Evolutionary conservation across 495 filamentous ascomycete species (phyloP).

Genomic region (Penicillium psychrofluorescens): DNA sequence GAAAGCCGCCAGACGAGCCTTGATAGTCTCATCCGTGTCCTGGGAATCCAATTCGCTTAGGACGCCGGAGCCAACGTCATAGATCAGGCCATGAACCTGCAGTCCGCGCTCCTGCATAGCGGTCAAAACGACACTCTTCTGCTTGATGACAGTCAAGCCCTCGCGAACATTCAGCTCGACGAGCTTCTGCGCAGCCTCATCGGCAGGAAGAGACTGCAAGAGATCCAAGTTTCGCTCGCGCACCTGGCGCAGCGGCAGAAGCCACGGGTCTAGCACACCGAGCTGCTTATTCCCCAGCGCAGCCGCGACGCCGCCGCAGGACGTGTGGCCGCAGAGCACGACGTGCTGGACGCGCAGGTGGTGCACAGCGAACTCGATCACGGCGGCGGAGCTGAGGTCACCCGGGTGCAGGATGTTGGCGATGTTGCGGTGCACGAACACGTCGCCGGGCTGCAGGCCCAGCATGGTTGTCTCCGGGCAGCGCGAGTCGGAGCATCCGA

Average conservation of each 20-base stretch:
- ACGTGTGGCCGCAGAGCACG: constrained; percentile 77
- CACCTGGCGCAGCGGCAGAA: constrained; percentile 62
- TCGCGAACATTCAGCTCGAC: constrained; percentile 64
- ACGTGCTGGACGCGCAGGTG: constrained; percentile 74
- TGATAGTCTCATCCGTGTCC: constrained; percentile 30
- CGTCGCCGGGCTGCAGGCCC: constrained; percentile 74
- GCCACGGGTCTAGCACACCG: constrained; percentile 78
- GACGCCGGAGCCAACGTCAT: constrained; percentile 56
- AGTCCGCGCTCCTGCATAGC: constrained; percentile 63
- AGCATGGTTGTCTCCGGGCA: constrained; percentile 82
- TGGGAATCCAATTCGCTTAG: constrained; percentile 49
- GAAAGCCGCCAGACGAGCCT: constrained; percentile 35
- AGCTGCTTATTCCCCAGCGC: constrained; percentile 60
- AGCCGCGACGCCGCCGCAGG: constrained; percentile 70
- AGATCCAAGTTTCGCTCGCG: constrained; percentile 40
- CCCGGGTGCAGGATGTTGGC: constrained; percentile 76
- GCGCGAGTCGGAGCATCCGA: constrained; percentile 87
- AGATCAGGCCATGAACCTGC: constrained; percentile 65
- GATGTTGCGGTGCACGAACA: constrained; percentile 94
- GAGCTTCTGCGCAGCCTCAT: constrained; percentile 44
- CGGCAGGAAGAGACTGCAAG: constrained; percentile 42
- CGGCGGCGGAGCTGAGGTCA: constrained; percentile 67
- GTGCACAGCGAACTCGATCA: constrained; percentile 77
- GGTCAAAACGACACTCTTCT: constrained; percentile 51
- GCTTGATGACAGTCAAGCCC: constrained; percentile 57